These are phyloP conservation scores for Penstemon eatonii DNA, from an alignment of 257 asterid genomes.

Conservation along the genomic window DNA sequence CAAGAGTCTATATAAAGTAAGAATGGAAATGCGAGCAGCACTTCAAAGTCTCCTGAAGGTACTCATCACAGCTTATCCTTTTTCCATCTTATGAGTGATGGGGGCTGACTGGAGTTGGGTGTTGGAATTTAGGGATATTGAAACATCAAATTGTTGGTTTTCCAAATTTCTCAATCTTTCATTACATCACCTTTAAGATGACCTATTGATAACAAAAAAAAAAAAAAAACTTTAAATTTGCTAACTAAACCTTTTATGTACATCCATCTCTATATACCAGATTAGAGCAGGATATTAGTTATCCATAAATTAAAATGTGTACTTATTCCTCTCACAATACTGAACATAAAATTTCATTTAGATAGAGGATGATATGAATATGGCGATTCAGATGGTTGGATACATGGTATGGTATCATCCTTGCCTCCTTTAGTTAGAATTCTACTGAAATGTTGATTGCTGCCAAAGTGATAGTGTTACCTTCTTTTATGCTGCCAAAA, in stretches of 20 bases:
- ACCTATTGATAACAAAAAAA: too few species aligned
- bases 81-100: neutral
- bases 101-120: slow-evolving; percentile 4
- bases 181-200: too few species aligned
- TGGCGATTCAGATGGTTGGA: neutral
- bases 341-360: slow-evolving; percentile 3
- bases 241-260: too few species aligned
- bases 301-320: neutral
- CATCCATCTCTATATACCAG: neutral
- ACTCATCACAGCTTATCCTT: slow-evolving; percentile 22
- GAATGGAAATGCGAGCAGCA: slow-evolving; percentile 78
- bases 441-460: slow-evolving; percentile 5
- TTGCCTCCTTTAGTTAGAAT: neutral
- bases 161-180: neutral
- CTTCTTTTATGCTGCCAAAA: too few species aligned
- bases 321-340: slow-evolving; percentile 2
- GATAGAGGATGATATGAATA: neutral
- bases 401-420: neutral
- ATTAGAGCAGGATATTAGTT: neutral
- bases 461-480: neutral
- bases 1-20: slow-evolving; percentile 74
- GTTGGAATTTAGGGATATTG: slow-evolving; percentile 14
- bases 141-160: neutral
- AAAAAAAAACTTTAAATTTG: too few species aligned
- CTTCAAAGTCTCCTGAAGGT: slow-evolving; percentile 79